Evolutionary conservation across 2,329 filamentous ascomycete genomes (phyloP), one percentile per base, ranked within the genome.

Genomic region (Esteya vermicola): DNA sequence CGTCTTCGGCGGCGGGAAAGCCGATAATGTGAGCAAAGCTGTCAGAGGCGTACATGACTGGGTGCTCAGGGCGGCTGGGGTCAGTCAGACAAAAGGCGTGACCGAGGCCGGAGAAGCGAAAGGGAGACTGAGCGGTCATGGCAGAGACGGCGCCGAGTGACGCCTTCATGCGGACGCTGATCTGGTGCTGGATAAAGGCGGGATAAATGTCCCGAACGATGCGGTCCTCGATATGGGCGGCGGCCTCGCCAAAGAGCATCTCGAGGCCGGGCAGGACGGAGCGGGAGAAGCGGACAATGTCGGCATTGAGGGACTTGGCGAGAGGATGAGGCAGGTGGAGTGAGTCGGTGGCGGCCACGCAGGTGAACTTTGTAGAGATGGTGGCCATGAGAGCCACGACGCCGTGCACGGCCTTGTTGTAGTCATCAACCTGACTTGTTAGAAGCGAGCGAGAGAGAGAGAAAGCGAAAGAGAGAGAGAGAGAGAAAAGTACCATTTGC

Each of bases 81-180:
- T 76, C 67, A 1, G 68, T 73, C 14, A 78, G 51, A 41, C 70
- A 72, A 46, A 78, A 77, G 19, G 71, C 70, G 36, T 71, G 63
- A 9, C 70, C 72, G 0, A 78, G 59, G 0, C 74, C 74, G 10
- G 45, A 43, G 9, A 55, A 48, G n/a, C 22, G 28, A 27, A 47
- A 44, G 6, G 43, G 39, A 4, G 39, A 51, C 50, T 42, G 60
- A 55, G 64, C 40, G 3, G 38, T 39, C 0, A 26, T 33, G 9
- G 43, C 38, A 1, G 36, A 40, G 13, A 41, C 14, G 6, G 58
- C 52, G 3, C 64, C 58, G 4, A 75, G 51, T 1, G 68, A 67
- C 52, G 20, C 55, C 52, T 44, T 68, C 59, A 51, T 60, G 36
- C 61, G 62, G 31, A 61, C 49, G 10, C 59, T 59, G 39, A 72